Conservation (phyloP, 2,329 filamentous ascomycete genomes). For the Aureobasidium sp. region DNA sequence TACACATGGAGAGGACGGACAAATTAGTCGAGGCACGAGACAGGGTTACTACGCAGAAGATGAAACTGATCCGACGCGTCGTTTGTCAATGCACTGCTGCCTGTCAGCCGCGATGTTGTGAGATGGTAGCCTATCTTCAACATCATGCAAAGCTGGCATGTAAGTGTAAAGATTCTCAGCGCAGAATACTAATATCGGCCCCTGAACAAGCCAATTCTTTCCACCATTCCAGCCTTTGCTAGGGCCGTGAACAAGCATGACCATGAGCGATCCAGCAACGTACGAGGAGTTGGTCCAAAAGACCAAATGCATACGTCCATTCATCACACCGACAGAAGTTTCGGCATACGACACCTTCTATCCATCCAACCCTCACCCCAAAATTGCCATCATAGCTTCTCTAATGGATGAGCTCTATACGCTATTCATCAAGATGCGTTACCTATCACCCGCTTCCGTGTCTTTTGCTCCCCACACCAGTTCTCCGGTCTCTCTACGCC, state of each 20-base stretch:
- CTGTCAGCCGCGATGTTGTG: not conserved
- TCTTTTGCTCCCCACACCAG: slow-evolving; percentile 8
- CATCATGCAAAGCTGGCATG: not conserved
- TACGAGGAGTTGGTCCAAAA: not conserved
- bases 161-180: too few species aligned
- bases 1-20: too few species aligned
- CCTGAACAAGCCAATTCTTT: too few species aligned
- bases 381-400: slow-evolving; percentile 4
- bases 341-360: not conserved
- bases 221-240: too few species aligned
- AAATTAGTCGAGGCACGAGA: too few species aligned
- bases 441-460: not conserved
- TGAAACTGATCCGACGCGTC: not conserved
- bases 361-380: not conserved
- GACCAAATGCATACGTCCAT: not conserved
- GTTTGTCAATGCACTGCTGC: not conserved
- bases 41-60: not conserved
- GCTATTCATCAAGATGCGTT: slow-evolving; percentile 10
- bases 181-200: too few species aligned
- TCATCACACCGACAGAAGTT: not conserved
- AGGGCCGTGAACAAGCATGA: not conserved
- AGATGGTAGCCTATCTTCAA: not conserved
- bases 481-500: not conserved
- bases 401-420: slow-evolving; percentile 10
- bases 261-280: not conserved